These are phyloP conservation scores for Corylus avellana DNA, from an alignment of 306 rosid genomes.

Conservation along the genomic window DNA sequence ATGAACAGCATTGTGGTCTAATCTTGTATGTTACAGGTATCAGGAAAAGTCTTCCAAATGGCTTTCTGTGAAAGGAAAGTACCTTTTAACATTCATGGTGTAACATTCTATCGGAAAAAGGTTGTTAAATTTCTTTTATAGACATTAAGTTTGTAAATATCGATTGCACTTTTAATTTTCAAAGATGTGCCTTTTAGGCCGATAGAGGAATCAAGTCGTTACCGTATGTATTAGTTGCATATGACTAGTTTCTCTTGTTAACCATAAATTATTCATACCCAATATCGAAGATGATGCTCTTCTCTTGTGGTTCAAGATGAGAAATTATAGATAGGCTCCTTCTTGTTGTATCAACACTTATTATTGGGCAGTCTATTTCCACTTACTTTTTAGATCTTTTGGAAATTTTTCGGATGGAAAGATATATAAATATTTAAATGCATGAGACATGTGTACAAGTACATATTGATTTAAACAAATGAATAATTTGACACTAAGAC, in stretches of 20 bases:
- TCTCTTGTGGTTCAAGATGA: background rate
- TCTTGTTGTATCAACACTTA: background rate
- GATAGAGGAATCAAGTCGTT: too few relatives aligned
- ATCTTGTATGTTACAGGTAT: conserved; percentile 49
- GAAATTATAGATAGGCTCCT: background rate
- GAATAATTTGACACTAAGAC: background rate
- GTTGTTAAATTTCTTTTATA: conserved; percentile 30
- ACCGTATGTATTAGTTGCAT: too few relatives aligned
- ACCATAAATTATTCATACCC: too few relatives aligned
- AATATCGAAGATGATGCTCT: background rate
- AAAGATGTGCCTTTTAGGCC: too few relatives aligned
- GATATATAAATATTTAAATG: background rate
- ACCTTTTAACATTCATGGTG: conserved; percentile 88
- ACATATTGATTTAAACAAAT: too few relatives aligned
- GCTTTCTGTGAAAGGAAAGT: conserved; percentile 89
- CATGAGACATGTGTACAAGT: background rate
- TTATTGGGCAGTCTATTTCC: too few relatives aligned
- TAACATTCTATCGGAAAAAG: conserved; percentile 93
- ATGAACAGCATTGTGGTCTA: background rate
- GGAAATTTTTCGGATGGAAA: background rate
- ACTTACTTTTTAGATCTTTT: too few relatives aligned
- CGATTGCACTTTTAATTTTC: too few relatives aligned
- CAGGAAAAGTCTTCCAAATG: conserved; percentile 89
- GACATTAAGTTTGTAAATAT: too few relatives aligned
- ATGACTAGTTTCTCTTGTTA: too few relatives aligned